These are phyloP conservation scores for Candida vaughaniae DNA, from an alignment of 805 yeast genomes.

Conservation along the genomic window DNA sequence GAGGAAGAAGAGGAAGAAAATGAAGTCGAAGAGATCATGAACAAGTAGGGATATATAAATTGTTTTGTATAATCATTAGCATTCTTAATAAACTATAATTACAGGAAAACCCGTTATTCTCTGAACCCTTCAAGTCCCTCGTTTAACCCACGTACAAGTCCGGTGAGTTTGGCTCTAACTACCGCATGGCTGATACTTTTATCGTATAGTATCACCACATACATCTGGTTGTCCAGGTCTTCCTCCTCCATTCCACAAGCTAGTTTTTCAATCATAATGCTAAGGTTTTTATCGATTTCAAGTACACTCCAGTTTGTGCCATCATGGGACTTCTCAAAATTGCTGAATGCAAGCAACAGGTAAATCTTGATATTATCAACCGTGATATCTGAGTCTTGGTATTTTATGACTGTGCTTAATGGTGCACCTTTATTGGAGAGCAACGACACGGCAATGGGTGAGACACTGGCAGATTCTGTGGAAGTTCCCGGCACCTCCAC, in stretches of 20 bases:
- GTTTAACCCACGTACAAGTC: constrained; percentile 26
- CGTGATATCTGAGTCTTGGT: constrained; percentile 10
- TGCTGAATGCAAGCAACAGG: constrained; percentile 34
- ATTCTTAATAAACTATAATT: constrained; percentile 5
- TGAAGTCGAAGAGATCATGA: constrained; percentile 14
- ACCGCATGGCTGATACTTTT: constrained; percentile 25
- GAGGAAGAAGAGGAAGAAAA: constrained; percentile 59
- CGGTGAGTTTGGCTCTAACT: constrained; percentile 38
- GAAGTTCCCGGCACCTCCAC: constrained; percentile 3
- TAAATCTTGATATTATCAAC: constrained; percentile 33
- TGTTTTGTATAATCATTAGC: constrained; percentile 7
- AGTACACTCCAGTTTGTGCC: constrained; percentile 11
- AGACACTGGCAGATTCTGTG: constrained; percentile 11
- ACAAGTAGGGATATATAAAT: constrained; percentile 2
- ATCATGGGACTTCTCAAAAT: constrained; percentile 8
- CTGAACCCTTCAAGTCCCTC: constrained; percentile 35
- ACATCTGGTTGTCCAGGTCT: constrained; percentile 15
- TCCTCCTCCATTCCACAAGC: not conserved
- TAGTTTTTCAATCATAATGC: constrained; percentile 23
- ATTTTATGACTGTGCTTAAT: constrained; percentile 33
- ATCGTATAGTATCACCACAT: constrained; percentile 32
- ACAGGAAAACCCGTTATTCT: not conserved
- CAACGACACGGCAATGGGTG: constrained; percentile 33
- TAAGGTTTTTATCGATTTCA: constrained; percentile 25
- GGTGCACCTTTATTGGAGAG: constrained; percentile 39